These are phyloP conservation scores for Sporothrix schenckii DNA, from an alignment of 2,329 filamentous ascomycete genomes.

Conservation along the genomic window DNA sequence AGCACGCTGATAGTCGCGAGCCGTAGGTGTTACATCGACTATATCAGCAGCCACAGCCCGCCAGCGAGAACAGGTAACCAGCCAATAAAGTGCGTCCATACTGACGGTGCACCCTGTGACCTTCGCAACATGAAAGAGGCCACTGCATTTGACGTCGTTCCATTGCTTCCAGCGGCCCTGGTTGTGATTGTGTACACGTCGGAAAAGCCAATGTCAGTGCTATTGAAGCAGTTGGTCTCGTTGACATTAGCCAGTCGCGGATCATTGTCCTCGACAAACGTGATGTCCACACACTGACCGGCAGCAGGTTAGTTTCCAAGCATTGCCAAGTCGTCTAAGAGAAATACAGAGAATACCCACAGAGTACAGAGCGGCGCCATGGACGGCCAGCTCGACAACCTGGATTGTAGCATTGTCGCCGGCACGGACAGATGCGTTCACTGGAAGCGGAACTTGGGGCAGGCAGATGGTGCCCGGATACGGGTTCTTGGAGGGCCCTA, in stretches of 20 bases:
- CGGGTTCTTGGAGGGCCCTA: slow-evolving; percentile 78
- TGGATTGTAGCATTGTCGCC: slow-evolving; percentile 94
- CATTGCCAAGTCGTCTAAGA: not conserved
- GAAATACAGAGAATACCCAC: slow-evolving; percentile 51
- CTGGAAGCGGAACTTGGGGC: slow-evolving; percentile 83
- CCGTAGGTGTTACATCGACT: slow-evolving; percentile 30
- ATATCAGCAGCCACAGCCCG: slow-evolving; percentile 48
- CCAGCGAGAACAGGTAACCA: slow-evolving; percentile 49
- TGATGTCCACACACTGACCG: slow-evolving; percentile 86
- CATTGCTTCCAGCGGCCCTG: slow-evolving; percentile 41
- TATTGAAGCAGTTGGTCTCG: slow-evolving; percentile 85
- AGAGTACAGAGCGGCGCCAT: slow-evolving; percentile 81
- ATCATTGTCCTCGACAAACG: slow-evolving; percentile 79
- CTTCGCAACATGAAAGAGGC: slow-evolving; percentile 39
- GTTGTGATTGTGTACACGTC: slow-evolving; percentile 72
- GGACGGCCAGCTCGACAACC: slow-evolving; percentile 77
- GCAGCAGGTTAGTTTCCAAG: slow-evolving; percentile 12
- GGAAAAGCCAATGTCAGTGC: slow-evolving; percentile 73
- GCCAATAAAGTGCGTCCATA: slow-evolving; percentile 43
- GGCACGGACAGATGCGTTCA: slow-evolving; percentile 67
- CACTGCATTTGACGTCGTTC: slow-evolving; percentile 42
- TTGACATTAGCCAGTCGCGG: slow-evolving; percentile 70
- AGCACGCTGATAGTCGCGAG: no score
- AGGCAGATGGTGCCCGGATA: slow-evolving; percentile 89
- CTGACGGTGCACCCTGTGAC: slow-evolving; percentile 33